Percentiles rank a stretch among this genome's conserved stretches.
Evolutionary conservation across 768 basidiomycete species (phyloP).

Genomic region (Epithele typhae): DNA sequence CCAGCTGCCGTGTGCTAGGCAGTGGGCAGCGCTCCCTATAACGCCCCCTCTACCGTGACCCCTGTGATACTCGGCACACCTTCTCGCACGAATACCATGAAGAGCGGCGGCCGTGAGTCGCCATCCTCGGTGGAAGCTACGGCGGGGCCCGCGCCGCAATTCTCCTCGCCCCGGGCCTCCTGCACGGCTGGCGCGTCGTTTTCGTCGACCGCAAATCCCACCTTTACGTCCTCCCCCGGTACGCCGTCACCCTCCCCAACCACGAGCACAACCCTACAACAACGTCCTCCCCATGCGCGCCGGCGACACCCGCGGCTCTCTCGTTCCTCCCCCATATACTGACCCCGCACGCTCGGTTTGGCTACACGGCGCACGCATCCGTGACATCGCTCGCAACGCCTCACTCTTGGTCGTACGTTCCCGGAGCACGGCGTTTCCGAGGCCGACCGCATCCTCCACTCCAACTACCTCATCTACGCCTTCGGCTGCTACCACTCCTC

Average conservation of each 20-base stretch:
- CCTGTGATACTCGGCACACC: slow-evolving; percentile 10
- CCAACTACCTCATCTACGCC: slow-evolving; percentile 58
- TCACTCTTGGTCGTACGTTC: slow-evolving; percentile 44
- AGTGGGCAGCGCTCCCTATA: slow-evolving; percentile 4
- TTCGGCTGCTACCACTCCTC: slow-evolving; percentile 54
- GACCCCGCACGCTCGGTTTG: slow-evolving; percentile 22
- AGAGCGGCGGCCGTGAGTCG: no score
- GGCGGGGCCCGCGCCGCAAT: slow-evolving; percentile 49
- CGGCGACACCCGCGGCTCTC: slow-evolving; percentile 50
- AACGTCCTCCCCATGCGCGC: slow-evolving; percentile 58
- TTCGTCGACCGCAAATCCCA: slow-evolving; percentile 59
- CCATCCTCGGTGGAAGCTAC: slow-evolving; percentile 53
- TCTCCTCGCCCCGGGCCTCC: slow-evolving; percentile 45
- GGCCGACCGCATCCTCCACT: slow-evolving; percentile 32
- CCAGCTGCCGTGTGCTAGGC: not conserved
- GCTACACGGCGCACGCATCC: slow-evolving; percentile 44
- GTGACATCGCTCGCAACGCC: slow-evolving; percentile 34
- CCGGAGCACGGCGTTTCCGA: slow-evolving; percentile 39
- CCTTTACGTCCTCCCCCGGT: slow-evolving; percentile 54
- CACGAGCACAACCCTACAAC: no score
- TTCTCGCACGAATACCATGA: slow-evolving; percentile 32
- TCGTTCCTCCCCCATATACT: slow-evolving; percentile 8
- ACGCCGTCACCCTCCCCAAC: slow-evolving; percentile 52
- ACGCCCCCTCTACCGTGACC: slow-evolving; percentile 13
- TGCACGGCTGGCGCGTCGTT: slow-evolving; percentile 49